These are phyloP conservation scores for Neurospora discreta DNA, from an alignment of 495 filamentous ascomycete genomes.

Conservation along the genomic window DNA sequence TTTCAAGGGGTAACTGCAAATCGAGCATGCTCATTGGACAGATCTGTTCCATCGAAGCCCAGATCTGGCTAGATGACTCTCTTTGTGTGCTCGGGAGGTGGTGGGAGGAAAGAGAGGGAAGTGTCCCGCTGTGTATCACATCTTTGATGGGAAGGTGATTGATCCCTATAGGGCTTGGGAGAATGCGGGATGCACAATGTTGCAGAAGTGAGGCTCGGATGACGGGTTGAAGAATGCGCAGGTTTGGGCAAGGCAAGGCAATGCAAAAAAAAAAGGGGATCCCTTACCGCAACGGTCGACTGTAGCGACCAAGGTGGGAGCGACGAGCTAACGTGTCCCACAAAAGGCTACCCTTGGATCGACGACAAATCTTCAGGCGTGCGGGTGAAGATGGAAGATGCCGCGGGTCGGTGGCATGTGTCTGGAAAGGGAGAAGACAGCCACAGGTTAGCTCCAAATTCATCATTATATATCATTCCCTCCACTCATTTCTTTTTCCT, in stretches of 20 bases:
- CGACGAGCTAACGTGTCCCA: slow-evolving; percentile 66
- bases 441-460: slow-evolving; percentile 18
- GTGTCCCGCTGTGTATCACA: background rate
- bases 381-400: slow-evolving; percentile 39
- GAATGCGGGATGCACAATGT: background rate
- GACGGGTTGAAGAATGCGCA: background rate
- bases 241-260: slow-evolving; percentile 1
- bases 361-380: slow-evolving; percentile 26
- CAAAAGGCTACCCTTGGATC: slow-evolving; percentile 37
- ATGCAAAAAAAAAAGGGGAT: slow-evolving; percentile 22
- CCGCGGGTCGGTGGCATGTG: slow-evolving; percentile 41
- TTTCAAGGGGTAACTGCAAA: background rate
- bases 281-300: slow-evolving; percentile 54
- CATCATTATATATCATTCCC: background rate
- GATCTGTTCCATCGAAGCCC: background rate
- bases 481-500: slow-evolving; percentile 1
- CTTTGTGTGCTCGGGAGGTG: background rate
- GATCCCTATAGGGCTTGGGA: background rate
- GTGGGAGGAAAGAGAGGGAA: background rate
- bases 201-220: background rate
- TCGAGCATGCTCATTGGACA: background rate
- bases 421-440: slow-evolving; percentile 27
- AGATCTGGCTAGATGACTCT: background rate
- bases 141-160: background rate
- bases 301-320: slow-evolving; percentile 40